Percentiles rank a stretch among this genome's conserved stretches.
Evolutionary conservation across 2,329 filamentous ascomycete species (phyloP).

Genomic region (Didymella exigua): DNA sequence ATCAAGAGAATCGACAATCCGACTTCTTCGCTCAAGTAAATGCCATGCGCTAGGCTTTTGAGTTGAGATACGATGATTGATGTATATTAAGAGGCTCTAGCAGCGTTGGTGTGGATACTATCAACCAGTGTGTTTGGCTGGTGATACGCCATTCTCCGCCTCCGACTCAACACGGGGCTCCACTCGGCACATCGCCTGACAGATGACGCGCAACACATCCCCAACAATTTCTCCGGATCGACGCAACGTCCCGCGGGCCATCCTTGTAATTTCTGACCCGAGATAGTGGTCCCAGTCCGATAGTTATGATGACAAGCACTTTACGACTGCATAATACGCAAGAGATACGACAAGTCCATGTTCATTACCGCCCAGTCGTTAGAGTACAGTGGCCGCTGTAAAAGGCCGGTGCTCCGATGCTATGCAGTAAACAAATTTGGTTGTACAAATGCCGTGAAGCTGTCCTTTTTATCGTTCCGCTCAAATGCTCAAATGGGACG

Average conservation of each 20-base stretch:
- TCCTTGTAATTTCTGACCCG: neutral
- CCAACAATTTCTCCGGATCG: conserved; percentile 35
- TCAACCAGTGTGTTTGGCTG: conserved; percentile 1
- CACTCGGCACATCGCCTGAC: conserved; percentile 33
- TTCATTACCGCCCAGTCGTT: conserved; percentile 21
- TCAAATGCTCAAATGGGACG: conserved; percentile 33
- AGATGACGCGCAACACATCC: conserved; percentile 28
- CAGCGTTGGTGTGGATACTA: neutral
- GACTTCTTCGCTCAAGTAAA: no score
- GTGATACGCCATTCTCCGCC: conserved; percentile 12
- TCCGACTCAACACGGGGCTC: conserved; percentile 28
- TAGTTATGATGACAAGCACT: no score
- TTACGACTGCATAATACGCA: neutral
- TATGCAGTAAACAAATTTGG: conserved; percentile 46
- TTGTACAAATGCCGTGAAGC: conserved; percentile 37
- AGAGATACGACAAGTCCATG: conserved; percentile 9
- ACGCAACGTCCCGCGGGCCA: conserved; percentile 19
- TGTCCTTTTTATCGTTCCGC: conserved; percentile 26
- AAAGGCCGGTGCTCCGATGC: conserved; percentile 46
- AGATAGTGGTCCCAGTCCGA: neutral
- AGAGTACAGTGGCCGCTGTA: conserved; percentile 42
- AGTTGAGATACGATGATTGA: neutral
- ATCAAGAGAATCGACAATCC: neutral
- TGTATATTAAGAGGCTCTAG: rapidly evolving
- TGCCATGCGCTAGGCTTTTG: no score